phyloP scores from a whole-genome alignment of 768 basidiomycete genomes.

The Trametes villosa region DNA sequence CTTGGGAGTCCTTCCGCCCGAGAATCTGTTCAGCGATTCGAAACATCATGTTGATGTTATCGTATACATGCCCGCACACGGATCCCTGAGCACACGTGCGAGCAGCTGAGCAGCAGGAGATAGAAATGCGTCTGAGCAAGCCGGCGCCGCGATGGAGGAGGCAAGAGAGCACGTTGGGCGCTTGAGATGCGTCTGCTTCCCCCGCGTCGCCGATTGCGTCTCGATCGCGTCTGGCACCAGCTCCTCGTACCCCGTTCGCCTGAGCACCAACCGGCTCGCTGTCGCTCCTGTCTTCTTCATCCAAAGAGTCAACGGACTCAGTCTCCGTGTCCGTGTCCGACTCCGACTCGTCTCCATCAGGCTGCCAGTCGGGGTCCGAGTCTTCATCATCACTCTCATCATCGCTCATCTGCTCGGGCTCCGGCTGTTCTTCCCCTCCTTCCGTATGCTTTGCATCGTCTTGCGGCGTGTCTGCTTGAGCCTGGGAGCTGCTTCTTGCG shows the following conservation, averaged over 20 bases:
- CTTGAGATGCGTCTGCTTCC: background rate
- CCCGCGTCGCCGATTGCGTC: background rate
- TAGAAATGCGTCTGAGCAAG: too few species aligned
- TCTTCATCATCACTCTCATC: background rate
- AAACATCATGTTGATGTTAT: too few species aligned
- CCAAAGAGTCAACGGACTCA: background rate
- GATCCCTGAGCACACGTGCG: too few species aligned
- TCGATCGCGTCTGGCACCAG: background rate
- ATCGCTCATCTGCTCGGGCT: background rate
- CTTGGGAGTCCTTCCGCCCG: too few species aligned
- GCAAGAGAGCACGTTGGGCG: background rate
- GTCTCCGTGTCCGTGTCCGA: background rate
- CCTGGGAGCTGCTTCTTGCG: slow-evolving; percentile 11
- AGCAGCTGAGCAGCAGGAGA: too few species aligned
- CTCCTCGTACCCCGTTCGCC: too few species aligned
- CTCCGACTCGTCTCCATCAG: background rate
- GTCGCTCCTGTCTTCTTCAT: background rate
- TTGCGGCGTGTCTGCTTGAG: too few species aligned
- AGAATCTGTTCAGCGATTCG: too few species aligned
- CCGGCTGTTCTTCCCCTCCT: background rate
- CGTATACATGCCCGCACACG: too few species aligned
- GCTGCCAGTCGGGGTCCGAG: background rate
- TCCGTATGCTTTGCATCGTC: too few species aligned
- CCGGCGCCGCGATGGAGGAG: background rate
- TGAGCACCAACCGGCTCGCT: too few species aligned